These are phyloP conservation scores for Cornus controversa DNA, from an alignment of 148 eudicot genomes.

Conservation along the genomic window DNA sequence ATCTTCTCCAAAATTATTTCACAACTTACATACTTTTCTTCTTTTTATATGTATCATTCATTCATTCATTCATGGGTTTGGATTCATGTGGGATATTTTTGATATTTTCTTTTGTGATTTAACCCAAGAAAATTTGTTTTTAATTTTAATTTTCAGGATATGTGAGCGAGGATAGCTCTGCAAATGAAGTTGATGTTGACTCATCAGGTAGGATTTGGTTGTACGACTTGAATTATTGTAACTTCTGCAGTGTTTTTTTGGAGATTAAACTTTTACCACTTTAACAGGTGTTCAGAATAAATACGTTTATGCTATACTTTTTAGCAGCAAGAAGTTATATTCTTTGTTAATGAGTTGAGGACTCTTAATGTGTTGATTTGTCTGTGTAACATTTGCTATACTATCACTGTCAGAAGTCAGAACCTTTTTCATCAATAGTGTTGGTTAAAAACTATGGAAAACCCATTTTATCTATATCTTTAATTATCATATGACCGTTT, in stretches of 20 bases:
- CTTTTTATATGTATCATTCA: too few species aligned
- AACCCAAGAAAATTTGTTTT: not conserved
- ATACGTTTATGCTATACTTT: too few species aligned
- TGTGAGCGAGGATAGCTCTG: slow-evolving; percentile 85
- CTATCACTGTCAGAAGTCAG: not conserved
- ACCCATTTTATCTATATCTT: not conserved
- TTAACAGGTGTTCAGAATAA: not conserved
- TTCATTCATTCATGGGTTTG: not conserved
- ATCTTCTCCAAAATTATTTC: not conserved
- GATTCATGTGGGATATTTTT: too few species aligned
- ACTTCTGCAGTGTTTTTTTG: not conserved
- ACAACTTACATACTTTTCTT: not conserved
- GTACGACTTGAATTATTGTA: not conserved
- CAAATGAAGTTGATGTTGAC: slow-evolving; percentile 55
- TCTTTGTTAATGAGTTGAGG: not conserved
- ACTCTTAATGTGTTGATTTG: not conserved
- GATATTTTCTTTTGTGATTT: not conserved
- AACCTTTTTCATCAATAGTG: not conserved
- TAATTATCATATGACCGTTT: too few species aligned
- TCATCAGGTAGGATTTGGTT: slow-evolving; percentile 48
- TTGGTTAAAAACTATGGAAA: not conserved
- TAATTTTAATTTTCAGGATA: slow-evolving; percentile 44
- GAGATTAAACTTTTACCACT: not conserved
- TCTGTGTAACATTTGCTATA: too few species aligned
- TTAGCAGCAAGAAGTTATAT: too few species aligned